Percentiles rank a stretch among this genome's conserved stretches.
Conservation (phyloP, 2,329 filamentous ascomycete species). For the Colletotrichum godetiae region DNA sequence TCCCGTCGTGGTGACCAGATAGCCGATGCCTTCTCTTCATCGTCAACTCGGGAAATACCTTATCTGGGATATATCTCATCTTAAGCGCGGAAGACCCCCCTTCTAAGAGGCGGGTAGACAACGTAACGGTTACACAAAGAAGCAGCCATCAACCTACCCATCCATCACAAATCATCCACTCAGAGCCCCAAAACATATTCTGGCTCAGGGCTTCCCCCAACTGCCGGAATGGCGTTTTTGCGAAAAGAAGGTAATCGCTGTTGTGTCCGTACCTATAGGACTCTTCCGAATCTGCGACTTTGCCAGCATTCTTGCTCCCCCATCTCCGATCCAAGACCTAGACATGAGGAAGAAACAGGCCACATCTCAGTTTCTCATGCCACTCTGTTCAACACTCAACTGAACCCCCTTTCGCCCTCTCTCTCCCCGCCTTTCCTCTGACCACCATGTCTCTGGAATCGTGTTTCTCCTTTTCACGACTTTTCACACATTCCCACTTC, state of each 20-base stretch:
- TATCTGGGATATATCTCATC: neutral
- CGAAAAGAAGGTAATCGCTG: neutral
- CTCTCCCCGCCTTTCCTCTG: neutral
- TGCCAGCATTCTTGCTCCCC: neutral
- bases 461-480: neutral
- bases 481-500: neutral
- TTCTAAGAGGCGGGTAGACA: neutral
- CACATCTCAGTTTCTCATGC: neutral
- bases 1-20: neutral
- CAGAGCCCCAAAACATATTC: neutral
- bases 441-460: conserved; percentile 4
- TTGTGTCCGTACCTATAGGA: neutral
- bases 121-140: neutral
- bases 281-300: conserved; percentile 15
- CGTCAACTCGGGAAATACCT: neutral
- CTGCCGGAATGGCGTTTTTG: neutral
- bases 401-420: neutral
- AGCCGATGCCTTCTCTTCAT: neutral
- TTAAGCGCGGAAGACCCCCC: neutral
- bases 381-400: neutral
- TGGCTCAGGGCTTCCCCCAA: neutral
- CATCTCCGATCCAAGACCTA: conserved; percentile 22
- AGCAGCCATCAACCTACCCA: neutral
- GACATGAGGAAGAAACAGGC: neutral
- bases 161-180: neutral